phyloP scores from a whole-genome alignment of 2,329 filamentous ascomycete species.

The Fusarium sp. region DNA sequence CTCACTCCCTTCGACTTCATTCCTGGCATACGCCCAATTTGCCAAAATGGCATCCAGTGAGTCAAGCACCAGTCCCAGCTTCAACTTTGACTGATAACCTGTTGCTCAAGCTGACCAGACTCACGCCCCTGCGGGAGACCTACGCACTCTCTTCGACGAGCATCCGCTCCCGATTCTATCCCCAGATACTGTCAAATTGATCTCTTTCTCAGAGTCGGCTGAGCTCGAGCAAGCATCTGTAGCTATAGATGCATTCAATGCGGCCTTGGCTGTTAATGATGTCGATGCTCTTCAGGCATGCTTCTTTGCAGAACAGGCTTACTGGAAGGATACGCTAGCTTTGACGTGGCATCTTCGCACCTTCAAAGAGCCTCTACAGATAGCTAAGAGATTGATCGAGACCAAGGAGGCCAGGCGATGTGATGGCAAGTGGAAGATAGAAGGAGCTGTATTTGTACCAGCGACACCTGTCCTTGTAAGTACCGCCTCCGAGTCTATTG shows the following conservation, averaged over 20 bases:
- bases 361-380: not conserved
- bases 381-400: not conserved
- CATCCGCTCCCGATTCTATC: conserved; percentile 7
- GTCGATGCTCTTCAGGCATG: not conserved
- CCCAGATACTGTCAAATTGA: not conserved
- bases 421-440: conserved; percentile 5
- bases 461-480: conserved; percentile 23
- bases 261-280: conserved; percentile 1
- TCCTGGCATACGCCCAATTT: too few relatives aligned
- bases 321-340: conserved; percentile 34
- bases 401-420: not conserved
- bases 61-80: not conserved
- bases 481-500: accelerated
- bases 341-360: conserved; percentile 35
- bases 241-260: not conserved
- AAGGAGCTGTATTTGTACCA: conserved; percentile 19
- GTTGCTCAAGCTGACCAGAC: not conserved
- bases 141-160: conserved; percentile 9
- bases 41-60: not conserved
- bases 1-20: not conserved
- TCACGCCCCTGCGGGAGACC: not conserved
- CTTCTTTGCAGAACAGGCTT: conserved; percentile 23
- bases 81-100: not conserved
- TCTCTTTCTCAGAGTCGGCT: not conserved
- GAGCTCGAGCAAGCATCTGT: not conserved